Base-by-base conservation (phyloP, 345 rosid species). In the Lepidium sativum region DNA sequence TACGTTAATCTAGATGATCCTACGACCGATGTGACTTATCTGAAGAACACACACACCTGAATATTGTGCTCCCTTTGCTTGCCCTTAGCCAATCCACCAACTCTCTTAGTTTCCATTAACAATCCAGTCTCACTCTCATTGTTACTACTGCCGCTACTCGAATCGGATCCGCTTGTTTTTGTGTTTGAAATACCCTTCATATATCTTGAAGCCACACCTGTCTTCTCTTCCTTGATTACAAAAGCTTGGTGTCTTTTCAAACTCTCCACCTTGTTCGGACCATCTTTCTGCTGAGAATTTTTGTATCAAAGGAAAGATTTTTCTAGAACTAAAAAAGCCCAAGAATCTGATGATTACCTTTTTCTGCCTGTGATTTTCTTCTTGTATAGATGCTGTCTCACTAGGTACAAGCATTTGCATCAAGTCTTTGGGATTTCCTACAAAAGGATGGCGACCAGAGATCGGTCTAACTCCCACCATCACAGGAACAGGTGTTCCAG, bases 181-280 rank as follows among this genome's bases (percentile, higher is more conserved):
- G 73, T 27, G n/a, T n/a, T n/a, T n/a, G n/a, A n/a, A n/a, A n/a
- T n/a, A n/a, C n/a, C n/a, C n/a, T n/a, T n/a, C n/a, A 89, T 86
- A 57, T 87, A 89, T 74, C 97, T 80, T 20, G 97, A 92, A 32
- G 92, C 81, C 75, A 89, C 96, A 34, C 18, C 82, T 52, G 81
- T 73, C 65, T 83, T 92, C 74, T 89, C 96, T 67, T 92, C 97
- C 77, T 89, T 89, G 68, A 92, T 84, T 27, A 89, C 81, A 80
- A 89, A 78, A 35, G 17, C 17, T 65, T 75, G 91, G 58, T 71
- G 82, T 51, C 77, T 85, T 41, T 70, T 82, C 74, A 56, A 70
- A 44, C 13, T 57, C 45, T 79, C 92, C 37, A 38, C n/a, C 17
- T 54, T 74, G 68, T 67, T 72, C 2, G 5, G 57, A 8, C 13